A percentile compares a stretch with the other conserved stretches of the same genome.
Conservation (phyloP, 495 filamentous ascomycete species). For the Daldinia childiae region DNA sequence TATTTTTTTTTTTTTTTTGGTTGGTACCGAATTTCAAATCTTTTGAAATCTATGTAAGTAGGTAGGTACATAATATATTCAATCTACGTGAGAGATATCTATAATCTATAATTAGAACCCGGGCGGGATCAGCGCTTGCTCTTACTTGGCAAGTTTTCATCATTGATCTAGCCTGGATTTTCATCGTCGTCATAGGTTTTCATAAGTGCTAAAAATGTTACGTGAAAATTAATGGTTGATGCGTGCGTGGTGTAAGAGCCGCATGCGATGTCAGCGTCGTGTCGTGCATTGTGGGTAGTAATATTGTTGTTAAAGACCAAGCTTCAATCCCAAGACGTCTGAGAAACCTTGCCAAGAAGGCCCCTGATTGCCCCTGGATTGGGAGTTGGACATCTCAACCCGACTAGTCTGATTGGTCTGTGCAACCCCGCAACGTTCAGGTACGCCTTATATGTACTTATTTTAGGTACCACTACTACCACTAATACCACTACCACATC, state of each 20-base stretch:
- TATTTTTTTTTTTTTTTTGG: too few species aligned
- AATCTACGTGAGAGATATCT: not conserved
- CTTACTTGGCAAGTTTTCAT: constrained; percentile 18
- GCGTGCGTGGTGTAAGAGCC: constrained; percentile 28
- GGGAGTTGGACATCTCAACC: constrained; percentile 13
- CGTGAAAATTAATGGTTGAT: constrained; percentile 13
- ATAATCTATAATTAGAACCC: constrained; percentile 35
- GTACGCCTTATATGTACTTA: not conserved
- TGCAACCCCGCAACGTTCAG: not conserved
- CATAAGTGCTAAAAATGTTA: constrained; percentile 5
- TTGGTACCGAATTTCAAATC: not conserved
- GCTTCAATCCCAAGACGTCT: constrained; percentile 44
- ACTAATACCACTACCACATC: too few species aligned
- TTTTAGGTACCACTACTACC: too few species aligned
- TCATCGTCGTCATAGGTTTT: not conserved
- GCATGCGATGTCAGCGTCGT: constrained; percentile 19
- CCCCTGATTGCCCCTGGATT: constrained; percentile 39
- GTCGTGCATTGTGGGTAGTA: constrained; percentile 22
- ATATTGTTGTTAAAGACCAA: constrained; percentile 2
- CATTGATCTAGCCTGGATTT: not conserved
- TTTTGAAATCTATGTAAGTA: not conserved
- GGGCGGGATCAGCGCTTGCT: constrained; percentile 17
- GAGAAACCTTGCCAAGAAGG: constrained; percentile 38
- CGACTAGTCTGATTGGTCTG: constrained; percentile 15
- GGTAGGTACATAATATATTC: not conserved